Percentiles rank a stretch among this genome's conserved stretches.
These are phyloP conservation scores for Sporothrix sp. DNA, from an alignment of 2,329 filamentous ascomycete species.

Conservation along the genomic window DNA sequence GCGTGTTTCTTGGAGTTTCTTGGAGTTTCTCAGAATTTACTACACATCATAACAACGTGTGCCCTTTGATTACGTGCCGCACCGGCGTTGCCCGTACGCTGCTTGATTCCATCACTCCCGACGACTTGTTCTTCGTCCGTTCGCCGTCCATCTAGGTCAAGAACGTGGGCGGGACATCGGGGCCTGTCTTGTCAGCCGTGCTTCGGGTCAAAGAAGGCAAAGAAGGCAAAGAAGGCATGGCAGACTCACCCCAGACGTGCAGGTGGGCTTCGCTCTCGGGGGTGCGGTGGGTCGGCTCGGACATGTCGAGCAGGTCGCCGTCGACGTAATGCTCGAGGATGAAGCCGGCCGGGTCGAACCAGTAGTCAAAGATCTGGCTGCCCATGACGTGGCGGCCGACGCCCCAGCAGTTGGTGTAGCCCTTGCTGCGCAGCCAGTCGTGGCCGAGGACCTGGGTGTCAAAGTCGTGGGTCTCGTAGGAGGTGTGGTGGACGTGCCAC, in stretches of 20 bases:
- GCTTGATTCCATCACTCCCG: background rate
- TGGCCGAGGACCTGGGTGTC: slow-evolving; percentile 62
- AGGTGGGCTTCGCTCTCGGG: slow-evolving; percentile 32
- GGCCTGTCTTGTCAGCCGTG: slow-evolving; percentile 8
- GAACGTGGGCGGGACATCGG: slow-evolving; percentile 16
- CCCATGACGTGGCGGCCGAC: slow-evolving; percentile 61
- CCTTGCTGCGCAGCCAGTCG: slow-evolving; percentile 54
- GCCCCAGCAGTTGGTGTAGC: slow-evolving; percentile 59
- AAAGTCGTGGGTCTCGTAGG: slow-evolving; percentile 62
- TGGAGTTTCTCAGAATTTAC: no score
- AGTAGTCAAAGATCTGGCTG: slow-evolving; percentile 64
- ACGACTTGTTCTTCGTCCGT: background rate
- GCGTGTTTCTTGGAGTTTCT: no score
- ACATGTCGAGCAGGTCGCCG: slow-evolving; percentile 53
- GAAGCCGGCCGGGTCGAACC: slow-evolving; percentile 53
- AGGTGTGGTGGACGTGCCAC: slow-evolving; percentile 55
- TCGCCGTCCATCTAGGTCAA: slow-evolving; percentile 1
- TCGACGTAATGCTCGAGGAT: slow-evolving; percentile 64
- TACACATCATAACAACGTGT: no score
- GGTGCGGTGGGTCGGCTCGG: slow-evolving; percentile 36
- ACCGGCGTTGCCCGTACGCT: no score
- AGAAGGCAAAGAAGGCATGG: no score
- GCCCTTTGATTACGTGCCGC: no score
- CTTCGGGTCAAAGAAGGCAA: no score
- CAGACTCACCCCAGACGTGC: slow-evolving; percentile 34